Base-by-base conservation (phyloP, 768 basidiomycete genomes). In the Chalciporus pseudorubinellus region DNA sequence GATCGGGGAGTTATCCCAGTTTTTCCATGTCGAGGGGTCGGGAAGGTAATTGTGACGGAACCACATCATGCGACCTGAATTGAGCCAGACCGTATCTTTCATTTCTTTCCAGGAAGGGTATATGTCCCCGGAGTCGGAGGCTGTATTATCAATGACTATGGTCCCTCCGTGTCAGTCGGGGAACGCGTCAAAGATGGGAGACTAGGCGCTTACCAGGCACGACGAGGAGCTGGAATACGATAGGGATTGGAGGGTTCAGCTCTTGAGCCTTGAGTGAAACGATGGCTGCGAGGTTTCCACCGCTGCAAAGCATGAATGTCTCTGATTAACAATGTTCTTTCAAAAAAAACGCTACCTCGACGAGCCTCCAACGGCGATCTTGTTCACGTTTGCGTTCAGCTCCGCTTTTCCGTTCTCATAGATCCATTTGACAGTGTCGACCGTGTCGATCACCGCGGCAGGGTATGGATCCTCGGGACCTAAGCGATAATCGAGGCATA, bases 401-500 rank as follows among this genome's bases (percentile, higher is more conserved):
- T 71, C 61, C 1, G 60, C 55, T 39, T 69, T 67, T 2, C 81
- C 86, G 19, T 82, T 62, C 24, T 63, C 59, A 50, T 77, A 59
- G 3, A 85, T 77, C 84, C 86, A 89, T 39, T 78, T 65, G 3
- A 89, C 70, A 3, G 85, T 72, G 36, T 85, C 84, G n/a, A 86
- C 62, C 0, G 85, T 81, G 58, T 89, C 87, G 20, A 85, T 79
- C 0, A 87, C 82, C 0, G 87, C 87, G 3, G 82, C 78, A 3
- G 87, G 88, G 55, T 86, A 89, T 7, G 79, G 78, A 49, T 83
- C 51, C 58, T 90, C 88, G 0, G 88, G 88, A 0, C 81, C 85
- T 10, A 89, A 75, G 3, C 86, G 80, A 59, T 89, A 89, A 60
- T 87, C 81, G 14, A 89, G 84, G 4, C 80, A 79, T 3, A 86